These are phyloP conservation scores for Scheffersomyces illinoinensis DNA, from an alignment of 1,139 yeast genomes.

Conservation along the genomic window DNA sequence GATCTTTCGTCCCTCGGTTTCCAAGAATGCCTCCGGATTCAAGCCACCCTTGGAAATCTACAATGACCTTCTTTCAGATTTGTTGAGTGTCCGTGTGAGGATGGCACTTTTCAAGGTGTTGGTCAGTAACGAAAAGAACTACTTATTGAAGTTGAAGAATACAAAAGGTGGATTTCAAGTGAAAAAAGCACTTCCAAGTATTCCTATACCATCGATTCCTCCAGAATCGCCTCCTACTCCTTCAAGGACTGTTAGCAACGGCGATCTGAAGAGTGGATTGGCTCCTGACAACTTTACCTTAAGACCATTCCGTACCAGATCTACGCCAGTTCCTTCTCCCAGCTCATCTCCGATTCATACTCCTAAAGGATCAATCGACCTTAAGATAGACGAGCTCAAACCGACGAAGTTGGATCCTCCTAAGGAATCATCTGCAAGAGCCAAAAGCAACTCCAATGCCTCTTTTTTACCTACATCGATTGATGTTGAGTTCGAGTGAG, in stretches of 20 bases:
- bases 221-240: conserved; percentile 5
- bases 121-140: conserved; percentile 32
- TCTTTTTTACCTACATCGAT: conserved; percentile 30
- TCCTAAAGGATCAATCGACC: conserved; percentile 19
- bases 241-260: conserved; percentile 1
- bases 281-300: conserved; percentile 34
- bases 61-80: conserved; percentile 26
- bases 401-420: not conserved
- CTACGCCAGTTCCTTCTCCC: conserved; percentile 46
- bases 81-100: conserved; percentile 29
- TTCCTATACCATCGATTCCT: conserved; percentile 15
- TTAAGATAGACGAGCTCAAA: conserved; percentile 5
- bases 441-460: conserved; percentile 24
- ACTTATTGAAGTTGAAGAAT: conserved; percentile 28
- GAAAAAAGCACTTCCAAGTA: conserved; percentile 18
- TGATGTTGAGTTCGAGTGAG: conserved; percentile 31
- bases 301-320: conserved; percentile 44
- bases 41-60: conserved; percentile 41
- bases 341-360: conserved; percentile 35
- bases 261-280: not conserved
- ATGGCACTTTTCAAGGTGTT: conserved; percentile 25
- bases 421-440: conserved; percentile 4
- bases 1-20: conserved; percentile 42
- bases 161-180: conserved; percentile 30
- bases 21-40: conserved; percentile 39